Conservation (phyloP, 345 rosid species). For the Linum usitatissimum region DNA sequence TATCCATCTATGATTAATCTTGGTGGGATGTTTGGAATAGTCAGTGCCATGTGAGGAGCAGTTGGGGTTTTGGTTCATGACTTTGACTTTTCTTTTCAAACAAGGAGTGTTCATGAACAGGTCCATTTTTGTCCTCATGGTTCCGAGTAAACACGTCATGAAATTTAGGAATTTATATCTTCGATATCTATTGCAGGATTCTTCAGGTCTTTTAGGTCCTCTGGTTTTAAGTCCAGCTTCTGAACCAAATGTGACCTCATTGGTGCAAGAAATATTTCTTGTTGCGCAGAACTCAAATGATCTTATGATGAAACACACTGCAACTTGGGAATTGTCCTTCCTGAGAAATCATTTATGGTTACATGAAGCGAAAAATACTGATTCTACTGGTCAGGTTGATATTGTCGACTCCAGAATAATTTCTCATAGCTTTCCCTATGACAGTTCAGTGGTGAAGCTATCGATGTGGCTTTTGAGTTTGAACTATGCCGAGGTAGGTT, state of each 20-base stretch:
- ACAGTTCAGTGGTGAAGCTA: slow-evolving; percentile 58
- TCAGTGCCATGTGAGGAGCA: slow-evolving; percentile 72
- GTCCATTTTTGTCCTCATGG: slow-evolving; percentile 20
- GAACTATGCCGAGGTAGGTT: slow-evolving; percentile 39
- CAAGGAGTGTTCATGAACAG: slow-evolving; percentile 26
- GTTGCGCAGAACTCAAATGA: slow-evolving; percentile 67
- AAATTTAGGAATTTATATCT: neutral
- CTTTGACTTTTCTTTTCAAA: slow-evolving; percentile 31
- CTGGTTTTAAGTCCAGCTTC: slow-evolving; percentile 48
- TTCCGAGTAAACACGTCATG: slow-evolving; percentile 2
- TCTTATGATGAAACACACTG: slow-evolving; percentile 55
- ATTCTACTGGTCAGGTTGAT: slow-evolving; percentile 23
- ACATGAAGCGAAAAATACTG: slow-evolving; percentile 25
- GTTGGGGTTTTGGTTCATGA: slow-evolving; percentile 52
- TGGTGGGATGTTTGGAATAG: slow-evolving; percentile 88
- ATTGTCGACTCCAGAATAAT: slow-evolving; percentile 25
- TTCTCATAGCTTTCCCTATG: slow-evolving; percentile 51
- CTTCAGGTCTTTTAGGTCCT: slow-evolving; percentile 39
- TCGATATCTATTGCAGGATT: slow-evolving; percentile 41
- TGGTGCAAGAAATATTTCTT: slow-evolving; percentile 79
- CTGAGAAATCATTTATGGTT: slow-evolving; percentile 61
- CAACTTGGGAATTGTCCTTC: slow-evolving; percentile 80
- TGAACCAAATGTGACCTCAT: slow-evolving; percentile 40
- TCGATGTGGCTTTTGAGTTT: slow-evolving; percentile 46
- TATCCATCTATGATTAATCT: slow-evolving; percentile 47